phyloP scores from a whole-genome alignment of 306 rosid genomes.

The Malus fusca region DNA sequence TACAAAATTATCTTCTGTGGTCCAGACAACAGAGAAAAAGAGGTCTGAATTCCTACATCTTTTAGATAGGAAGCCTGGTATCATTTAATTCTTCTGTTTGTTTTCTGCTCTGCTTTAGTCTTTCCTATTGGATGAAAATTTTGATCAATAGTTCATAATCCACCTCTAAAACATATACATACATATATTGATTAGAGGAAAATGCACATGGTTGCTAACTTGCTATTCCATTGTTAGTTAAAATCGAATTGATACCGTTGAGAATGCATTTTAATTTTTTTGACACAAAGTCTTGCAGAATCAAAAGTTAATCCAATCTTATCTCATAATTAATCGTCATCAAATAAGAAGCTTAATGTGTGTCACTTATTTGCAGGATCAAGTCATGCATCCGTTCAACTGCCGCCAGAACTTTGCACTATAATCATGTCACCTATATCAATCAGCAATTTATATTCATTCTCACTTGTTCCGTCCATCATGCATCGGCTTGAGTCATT shows the following conservation, averaged over 20 bases:
- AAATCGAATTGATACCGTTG: neutral
- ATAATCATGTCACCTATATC: conserved; percentile 61
- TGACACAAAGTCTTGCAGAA: neutral
- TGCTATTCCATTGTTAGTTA: too few species aligned
- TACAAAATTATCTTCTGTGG: conserved; percentile 40
- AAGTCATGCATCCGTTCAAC: conserved; percentile 34
- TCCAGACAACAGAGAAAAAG: conserved; percentile 30
- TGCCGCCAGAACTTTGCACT: conserved; percentile 72
- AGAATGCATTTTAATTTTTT: neutral
- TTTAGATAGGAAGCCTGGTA: neutral
- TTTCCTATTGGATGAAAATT: neutral
- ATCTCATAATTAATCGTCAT: neutral
- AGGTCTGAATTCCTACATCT: conserved; percentile 32
- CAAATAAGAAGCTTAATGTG: neutral
- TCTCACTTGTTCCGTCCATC: conserved; percentile 60
- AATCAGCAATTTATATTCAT: conserved; percentile 37
- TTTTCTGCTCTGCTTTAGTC: neutral
- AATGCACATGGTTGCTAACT: neutral
- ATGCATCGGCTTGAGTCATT: conserved; percentile 68
- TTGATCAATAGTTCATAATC: neutral
- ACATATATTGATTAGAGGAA: neutral
- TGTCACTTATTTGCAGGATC: conserved; percentile 33
- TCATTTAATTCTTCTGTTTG: neutral
- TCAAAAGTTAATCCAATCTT: neutral
- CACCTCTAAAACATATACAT: neutral